Percentiles rank a stretch among this genome's conserved stretches.
Conservation (phyloP, 805 yeast genomes). For the Komagataella pseudopastoris region DNA sequence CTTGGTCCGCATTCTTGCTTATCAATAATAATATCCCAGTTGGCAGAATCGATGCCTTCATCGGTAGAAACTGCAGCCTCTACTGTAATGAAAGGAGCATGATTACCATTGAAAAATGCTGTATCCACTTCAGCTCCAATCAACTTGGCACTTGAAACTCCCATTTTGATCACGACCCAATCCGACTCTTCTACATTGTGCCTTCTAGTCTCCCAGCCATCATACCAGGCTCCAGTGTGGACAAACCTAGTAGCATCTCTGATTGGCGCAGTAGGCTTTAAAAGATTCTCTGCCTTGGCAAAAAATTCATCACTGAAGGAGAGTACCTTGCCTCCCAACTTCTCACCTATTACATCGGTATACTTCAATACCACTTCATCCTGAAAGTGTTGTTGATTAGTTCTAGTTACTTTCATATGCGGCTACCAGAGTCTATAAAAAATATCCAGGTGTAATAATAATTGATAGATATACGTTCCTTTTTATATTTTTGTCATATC, state of each 20-base stretch:
- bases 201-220: conserved; percentile 97
- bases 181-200: conserved; percentile 79
- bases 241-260: conserved; percentile 71
- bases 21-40: conserved; percentile 64
- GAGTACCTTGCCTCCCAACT: conserved; percentile 67
- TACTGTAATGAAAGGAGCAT: conserved; percentile 81
- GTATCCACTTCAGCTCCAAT: conserved; percentile 88
- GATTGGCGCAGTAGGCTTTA: conserved; percentile 69
- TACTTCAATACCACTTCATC: conserved; percentile 32
- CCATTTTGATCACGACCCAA: conserved; percentile 75
- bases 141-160: conserved; percentile 69
- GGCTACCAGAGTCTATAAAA: background rate
- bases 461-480: background rate
- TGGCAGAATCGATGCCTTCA: conserved; percentile 16
- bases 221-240: conserved; percentile 92
- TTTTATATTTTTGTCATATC: background rate
- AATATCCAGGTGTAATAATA: background rate
- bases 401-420: background rate
- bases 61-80: conserved; percentile 44
- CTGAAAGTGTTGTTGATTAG: conserved; percentile 26
- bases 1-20: conserved; percentile 80
- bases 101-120: conserved; percentile 89
- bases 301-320: conserved; percentile 84
- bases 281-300: conserved; percentile 81
- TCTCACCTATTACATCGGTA: conserved; percentile 71